Base-by-base conservation (phyloP, 176 grass and related monocot genomes). In the Neostapfia colusana region DNA sequence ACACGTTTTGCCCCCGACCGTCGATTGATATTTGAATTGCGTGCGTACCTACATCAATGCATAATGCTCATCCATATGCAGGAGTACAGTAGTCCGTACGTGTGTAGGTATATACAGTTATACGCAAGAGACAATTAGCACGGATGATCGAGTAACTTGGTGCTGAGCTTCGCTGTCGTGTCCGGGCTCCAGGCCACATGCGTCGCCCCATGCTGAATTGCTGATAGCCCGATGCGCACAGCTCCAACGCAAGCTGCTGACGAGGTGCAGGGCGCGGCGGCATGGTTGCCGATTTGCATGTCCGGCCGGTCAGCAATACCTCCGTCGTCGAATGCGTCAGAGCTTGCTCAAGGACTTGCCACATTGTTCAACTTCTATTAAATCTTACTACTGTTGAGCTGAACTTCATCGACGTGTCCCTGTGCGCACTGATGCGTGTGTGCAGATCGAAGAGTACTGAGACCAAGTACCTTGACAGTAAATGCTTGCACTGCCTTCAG, bases 1-100 rank as follows among this genome's bases (percentile, higher is more conserved):
- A 59, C 17, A 85, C 61, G 40, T 40, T 85, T 73, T 85, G 67
- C 39, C 45, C 46, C 40, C 70, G 4, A 7, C 0, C 45, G 20
- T 53, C 27, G 17, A 36, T 21, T n/a, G 15, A 31, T 26, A 70
- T 50, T 10, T 28, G 25, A 2, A 40, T 40, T 40, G 39, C 39
- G 39, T 40, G 8, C 39, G 39, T 40, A 35, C 55, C 1, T 38
- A 41, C 40, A n/a, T 2, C 16, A 3, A 26, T 23, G 6, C 26
- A 27, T 31, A 31, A 31, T 31, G 17, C 17, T 20, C 17, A 51
- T 51, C 49, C 15, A 7, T 17, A 51, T 24, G 49, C 37, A 57
- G 6, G 15, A 55, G 36, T 31, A 31, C 31, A 31, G 11, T 44
- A 57, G 76, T 69, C 55, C 41, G 27, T 70, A 10, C 26, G 11